These are phyloP conservation scores for Neurospora cerealis DNA, from an alignment of 495 filamentous ascomycete genomes.

Conservation along the genomic window DNA sequence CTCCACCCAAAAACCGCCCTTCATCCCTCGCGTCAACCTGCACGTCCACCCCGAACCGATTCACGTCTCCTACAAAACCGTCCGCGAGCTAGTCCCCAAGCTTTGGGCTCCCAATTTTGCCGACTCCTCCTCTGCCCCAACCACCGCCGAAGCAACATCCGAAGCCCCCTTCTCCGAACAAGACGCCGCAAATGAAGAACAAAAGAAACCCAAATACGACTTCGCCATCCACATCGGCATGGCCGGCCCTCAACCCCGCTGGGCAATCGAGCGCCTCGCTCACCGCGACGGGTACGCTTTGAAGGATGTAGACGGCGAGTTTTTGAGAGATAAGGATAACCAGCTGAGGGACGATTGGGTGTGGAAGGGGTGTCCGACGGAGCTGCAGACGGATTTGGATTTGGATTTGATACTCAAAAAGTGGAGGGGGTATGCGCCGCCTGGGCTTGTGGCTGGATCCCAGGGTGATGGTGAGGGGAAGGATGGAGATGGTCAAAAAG, in stretches of 20 bases:
- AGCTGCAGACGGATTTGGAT: constrained; percentile 41
- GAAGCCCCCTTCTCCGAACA: constrained; percentile 4
- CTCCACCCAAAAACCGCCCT: constrained; percentile 12
- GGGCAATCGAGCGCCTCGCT: constrained; percentile 58
- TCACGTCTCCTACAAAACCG: constrained; percentile 56
- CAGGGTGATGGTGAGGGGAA: not conserved
- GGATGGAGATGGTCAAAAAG: not conserved
- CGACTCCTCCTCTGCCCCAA: not conserved
- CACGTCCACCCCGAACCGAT: constrained; percentile 57
- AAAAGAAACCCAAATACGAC: constrained; percentile 39
- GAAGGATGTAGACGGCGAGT: constrained; percentile 54
- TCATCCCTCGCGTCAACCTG: constrained; percentile 49
- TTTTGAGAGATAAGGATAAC: constrained; percentile 41
- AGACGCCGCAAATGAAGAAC: not conserved
- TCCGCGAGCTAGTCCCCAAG: constrained; percentile 49
- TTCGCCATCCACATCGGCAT: constrained; percentile 73
- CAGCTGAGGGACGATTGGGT: constrained; percentile 26
- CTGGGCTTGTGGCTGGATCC: not conserved
- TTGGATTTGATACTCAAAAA: constrained; percentile 42
- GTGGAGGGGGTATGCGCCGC: constrained; percentile 40
- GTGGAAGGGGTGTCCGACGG: constrained; percentile 35
- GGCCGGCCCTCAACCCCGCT: constrained; percentile 57
- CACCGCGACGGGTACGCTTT: constrained; percentile 68
- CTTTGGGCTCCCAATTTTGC: constrained; percentile 31
- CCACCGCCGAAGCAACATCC: not conserved